A percentile compares a stretch with the other conserved stretches of the same genome.
These are phyloP conservation scores for Silene conica DNA, from an alignment of 148 eudicot genomes.

Conservation along the genomic window DNA sequence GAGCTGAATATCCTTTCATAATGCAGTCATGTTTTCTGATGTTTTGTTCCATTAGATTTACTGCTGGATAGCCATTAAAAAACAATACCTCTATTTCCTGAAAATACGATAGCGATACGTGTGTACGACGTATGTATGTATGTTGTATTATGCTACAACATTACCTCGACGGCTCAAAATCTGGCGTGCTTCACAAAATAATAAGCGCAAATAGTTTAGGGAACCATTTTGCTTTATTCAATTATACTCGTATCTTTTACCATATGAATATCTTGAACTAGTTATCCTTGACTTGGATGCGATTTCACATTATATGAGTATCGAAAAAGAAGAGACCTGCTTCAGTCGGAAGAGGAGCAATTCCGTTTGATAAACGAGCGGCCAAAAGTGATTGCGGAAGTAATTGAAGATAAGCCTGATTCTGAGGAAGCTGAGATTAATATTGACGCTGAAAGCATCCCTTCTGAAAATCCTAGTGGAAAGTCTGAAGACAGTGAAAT, in stretches of 20 bases:
- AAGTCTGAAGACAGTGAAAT: conserved; percentile 1
- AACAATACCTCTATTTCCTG: background rate
- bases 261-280: conserved; percentile 9
- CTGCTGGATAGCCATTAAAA: background rate
- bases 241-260: background rate
- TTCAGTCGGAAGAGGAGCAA: conserved; percentile 45
- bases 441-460: conserved; percentile 4
- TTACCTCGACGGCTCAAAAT: no score
- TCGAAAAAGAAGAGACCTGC: conserved; percentile 33
- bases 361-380: conserved; percentile 39
- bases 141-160: background rate
- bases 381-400: conserved; percentile 50
- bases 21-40: background rate
- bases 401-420: conserved; percentile 25
- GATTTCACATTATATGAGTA: conserved; percentile 38
- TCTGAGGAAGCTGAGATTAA: conserved; percentile 16
- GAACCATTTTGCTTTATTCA: no score
- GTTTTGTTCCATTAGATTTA: conserved; percentile 1
- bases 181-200: no score
- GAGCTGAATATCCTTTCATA: conserved; percentile 57
- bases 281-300: conserved; percentile 36
- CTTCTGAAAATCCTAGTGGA: conserved; percentile 7
- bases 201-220: no score
- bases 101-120: background rate
- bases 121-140: background rate